Conservation (phyloP, 345 rosid species). For the Rubroshorea leprosula region DNA sequence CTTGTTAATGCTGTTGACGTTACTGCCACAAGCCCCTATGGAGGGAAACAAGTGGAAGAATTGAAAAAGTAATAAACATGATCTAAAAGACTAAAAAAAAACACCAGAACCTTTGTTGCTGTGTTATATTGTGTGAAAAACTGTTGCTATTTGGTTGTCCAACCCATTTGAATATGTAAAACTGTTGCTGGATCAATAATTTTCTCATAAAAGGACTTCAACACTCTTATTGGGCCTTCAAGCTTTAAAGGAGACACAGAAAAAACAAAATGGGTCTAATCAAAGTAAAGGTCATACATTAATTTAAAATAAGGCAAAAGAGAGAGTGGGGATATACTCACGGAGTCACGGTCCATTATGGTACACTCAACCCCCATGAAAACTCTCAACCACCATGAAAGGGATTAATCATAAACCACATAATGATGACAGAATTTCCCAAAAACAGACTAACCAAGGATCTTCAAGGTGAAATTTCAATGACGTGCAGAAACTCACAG, state of each 20-base stretch:
- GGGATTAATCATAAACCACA: not conserved
- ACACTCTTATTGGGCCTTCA: too few relatives aligned
- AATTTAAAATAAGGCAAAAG: too few relatives aligned
- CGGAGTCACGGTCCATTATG: conserved; percentile 11
- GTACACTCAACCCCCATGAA: too few relatives aligned
- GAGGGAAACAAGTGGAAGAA: conserved; percentile 1
- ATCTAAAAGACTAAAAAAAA: not conserved
- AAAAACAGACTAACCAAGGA: too few relatives aligned
- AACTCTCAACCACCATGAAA: not conserved
- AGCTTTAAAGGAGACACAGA: not conserved
- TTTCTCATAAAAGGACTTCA: too few relatives aligned
- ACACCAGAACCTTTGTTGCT: too few relatives aligned
- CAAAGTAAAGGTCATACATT: not conserved
- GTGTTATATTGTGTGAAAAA: too few relatives aligned
- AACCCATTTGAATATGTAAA: too few relatives aligned
- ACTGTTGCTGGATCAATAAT: too few relatives aligned
- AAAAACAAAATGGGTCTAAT: not conserved
- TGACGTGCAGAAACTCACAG: not conserved
- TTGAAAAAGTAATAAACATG: conserved; percentile 9
- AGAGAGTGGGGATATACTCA: conserved; percentile 9
- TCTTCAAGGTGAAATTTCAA: too few relatives aligned
- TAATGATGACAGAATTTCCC: too few relatives aligned
- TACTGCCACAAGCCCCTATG: conserved; percentile 77
- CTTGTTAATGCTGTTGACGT: conserved; percentile 66
- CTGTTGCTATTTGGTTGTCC: too few relatives aligned